These are phyloP conservation scores for Kwoniella bestiolae DNA, from an alignment of 768 basidiomycete species.

Conservation along the genomic window DNA sequence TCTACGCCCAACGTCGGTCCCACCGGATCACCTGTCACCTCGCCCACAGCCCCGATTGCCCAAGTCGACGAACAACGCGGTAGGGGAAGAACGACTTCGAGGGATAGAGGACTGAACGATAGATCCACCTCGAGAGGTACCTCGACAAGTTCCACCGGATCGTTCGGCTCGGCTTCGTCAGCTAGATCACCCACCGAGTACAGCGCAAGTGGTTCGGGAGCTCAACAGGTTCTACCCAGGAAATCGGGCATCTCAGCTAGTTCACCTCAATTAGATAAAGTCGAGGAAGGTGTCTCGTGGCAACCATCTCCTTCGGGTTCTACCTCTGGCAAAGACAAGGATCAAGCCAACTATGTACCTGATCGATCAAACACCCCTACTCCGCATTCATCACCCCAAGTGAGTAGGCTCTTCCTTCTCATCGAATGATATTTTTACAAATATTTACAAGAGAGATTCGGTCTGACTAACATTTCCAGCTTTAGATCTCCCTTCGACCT, in stretches of 20 bases:
- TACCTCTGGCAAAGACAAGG: background rate
- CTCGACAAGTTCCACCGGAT: constrained; percentile 29
- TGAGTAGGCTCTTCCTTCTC: constrained; percentile 27
- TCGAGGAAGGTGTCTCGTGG: constrained; percentile 28
- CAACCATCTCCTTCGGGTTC: constrained; percentile 17
- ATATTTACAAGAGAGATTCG: constrained; percentile 19
- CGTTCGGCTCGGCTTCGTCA: constrained; percentile 25
- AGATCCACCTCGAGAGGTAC: constrained; percentile 43
- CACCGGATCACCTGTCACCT: constrained; percentile 30
- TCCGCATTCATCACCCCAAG: constrained; percentile 57
- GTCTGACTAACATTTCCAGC: constrained; percentile 38
- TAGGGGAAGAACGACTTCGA: constrained; percentile 17
- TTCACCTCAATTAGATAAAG: constrained; percentile 30
- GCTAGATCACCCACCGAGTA: constrained; percentile 27
- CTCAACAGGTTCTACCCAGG: constrained; percentile 1
- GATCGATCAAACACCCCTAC: constrained; percentile 50
- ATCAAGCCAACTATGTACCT: constrained; percentile 26
- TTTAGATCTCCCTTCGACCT: constrained; percentile 51
- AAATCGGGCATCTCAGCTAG: background rate
- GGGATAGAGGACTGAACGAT: constrained; percentile 32
- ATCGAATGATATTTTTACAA: background rate
- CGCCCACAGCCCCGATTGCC: constrained; percentile 13
- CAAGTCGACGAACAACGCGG: constrained; percentile 17
- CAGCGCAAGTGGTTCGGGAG: background rate
- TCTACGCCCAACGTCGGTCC: constrained; percentile 14